Evolutionary conservation across 257 asterid genomes (phyloP).

Genomic region (Haberlea rhodopensis): DNA sequence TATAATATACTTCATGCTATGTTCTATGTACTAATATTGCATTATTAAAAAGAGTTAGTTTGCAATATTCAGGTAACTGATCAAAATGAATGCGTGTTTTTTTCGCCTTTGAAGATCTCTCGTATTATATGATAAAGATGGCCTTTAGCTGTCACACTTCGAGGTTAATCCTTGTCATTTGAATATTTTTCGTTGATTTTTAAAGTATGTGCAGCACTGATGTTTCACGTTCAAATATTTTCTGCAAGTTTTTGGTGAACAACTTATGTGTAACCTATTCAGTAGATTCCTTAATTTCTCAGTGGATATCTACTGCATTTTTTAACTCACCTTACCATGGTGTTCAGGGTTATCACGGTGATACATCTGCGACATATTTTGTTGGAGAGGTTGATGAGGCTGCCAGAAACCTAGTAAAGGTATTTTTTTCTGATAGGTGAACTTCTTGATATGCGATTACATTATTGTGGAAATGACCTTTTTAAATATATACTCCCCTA

Average conservation of each 20-base stretch:
- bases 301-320: constrained; percentile 22
- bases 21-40: not conserved
- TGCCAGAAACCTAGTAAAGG: constrained; percentile 85
- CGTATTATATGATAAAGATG: not conserved
- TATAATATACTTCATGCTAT: not conserved
- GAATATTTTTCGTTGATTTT: constrained; percentile 13
- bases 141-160: not conserved
- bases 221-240: not conserved
- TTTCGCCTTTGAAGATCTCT: constrained; percentile 4
- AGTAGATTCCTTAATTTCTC: constrained; percentile 16
- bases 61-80: constrained; percentile 5
- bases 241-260: constrained; percentile 9
- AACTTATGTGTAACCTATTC: not conserved
- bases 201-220: constrained; percentile 2
- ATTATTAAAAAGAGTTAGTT: not conserved
- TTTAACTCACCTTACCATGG: constrained; percentile 22
- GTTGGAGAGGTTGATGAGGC: constrained; percentile 81
- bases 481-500: not conserved
- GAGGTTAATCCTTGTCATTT: constrained; percentile 3
- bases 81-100: not conserved
- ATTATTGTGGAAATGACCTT: constrained; percentile 4
- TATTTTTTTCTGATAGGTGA: constrained; percentile 38
- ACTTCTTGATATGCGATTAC: constrained; percentile 4
- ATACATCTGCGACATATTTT: constrained; percentile 87
- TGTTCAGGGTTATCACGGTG: constrained; percentile 95